Base-by-base conservation (phyloP, 768 basidiomycete genomes). In the Phaeolepiota aurea region DNA sequence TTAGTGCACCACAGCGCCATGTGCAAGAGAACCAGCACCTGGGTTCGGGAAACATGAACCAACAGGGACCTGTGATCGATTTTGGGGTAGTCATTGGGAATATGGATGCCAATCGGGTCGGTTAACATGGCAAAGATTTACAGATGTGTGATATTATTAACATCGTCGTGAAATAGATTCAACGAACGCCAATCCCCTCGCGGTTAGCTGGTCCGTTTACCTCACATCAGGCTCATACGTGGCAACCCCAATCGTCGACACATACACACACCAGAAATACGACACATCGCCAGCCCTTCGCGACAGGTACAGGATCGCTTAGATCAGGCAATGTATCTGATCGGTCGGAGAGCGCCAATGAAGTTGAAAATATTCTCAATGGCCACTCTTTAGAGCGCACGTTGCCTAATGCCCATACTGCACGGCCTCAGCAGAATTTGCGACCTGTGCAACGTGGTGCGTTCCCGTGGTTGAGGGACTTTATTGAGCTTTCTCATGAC, bases 311-410 rank as follows among this genome's bases (percentile, higher is more conserved):
- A 42, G 63, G 59, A 19, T 62, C 68, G 15, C 67, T 74, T 48
- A 62, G 63, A 43, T 62, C 72, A 20, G 60, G 63, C 19, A 63
- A 68, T 45, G 45, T 64, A 31, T 79, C 77, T 33, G 77, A 80
- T 52, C 68, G 66, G 21, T 81, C 83, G 21, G 76, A 77, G 40
- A 85, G 82, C 54, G 70, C 74, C 1, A 73, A 77, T 37, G 85
- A 87, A 51, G 80, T 86, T n/a, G 84, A 87, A 52, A 72, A 73
- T 45, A 54, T 85, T 44, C 64, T 86, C 25, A 58, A 70, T n/a
- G 48, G 49, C n/a, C 25, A 28, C n/a, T n/a, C 25, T 7, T 7
- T 28, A 7, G 25, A 28, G n/a, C 25, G 25, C 7, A n/a, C 7
- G 7, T 7, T 7, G n/a, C 25, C 7, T 7, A 28, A 28, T n/a